These are phyloP conservation scores for Ramaria sp. DNA, from an alignment of 768 basidiomycete genomes.

Conservation along the genomic window DNA sequence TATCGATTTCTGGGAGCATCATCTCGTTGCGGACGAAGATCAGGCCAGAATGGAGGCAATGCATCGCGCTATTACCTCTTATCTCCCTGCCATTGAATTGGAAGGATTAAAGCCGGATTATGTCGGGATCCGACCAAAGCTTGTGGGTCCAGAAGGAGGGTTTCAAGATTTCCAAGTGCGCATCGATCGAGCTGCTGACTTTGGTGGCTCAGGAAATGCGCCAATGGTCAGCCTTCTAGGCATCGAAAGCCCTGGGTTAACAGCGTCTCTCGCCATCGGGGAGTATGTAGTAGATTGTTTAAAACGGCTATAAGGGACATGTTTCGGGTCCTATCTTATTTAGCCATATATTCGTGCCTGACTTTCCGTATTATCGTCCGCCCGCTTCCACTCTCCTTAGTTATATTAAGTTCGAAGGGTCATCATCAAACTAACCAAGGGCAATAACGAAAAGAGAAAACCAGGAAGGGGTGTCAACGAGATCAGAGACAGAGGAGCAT, in stretches of 20 bases:
- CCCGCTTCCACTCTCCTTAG: too few species aligned
- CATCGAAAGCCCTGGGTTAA: slow-evolving; percentile 90
- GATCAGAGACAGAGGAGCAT: too few species aligned
- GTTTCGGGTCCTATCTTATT: too few species aligned
- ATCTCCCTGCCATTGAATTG: slow-evolving; percentile 51
- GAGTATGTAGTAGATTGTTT: slow-evolving; percentile 57
- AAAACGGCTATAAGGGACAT: not conserved
- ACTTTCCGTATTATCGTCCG: too few species aligned
- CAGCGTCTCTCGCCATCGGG: slow-evolving; percentile 77
- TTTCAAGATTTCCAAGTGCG: slow-evolving; percentile 82
- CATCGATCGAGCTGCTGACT: slow-evolving; percentile 43
- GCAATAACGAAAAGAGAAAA: too few species aligned
- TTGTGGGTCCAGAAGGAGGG: slow-evolving; percentile 58
- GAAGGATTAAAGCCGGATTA: slow-evolving; percentile 72
- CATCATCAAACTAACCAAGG: too few species aligned
- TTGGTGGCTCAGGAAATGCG: slow-evolving; percentile 17
- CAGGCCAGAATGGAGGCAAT: slow-evolving; percentile 42
- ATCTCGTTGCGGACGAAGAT: slow-evolving; percentile 54
- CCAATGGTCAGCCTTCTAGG: slow-evolving; percentile 78
- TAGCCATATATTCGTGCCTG: too few species aligned
- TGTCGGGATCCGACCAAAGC: slow-evolving; percentile 78
- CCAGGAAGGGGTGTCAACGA: too few species aligned
- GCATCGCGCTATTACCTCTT: slow-evolving; percentile 57
- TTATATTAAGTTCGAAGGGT: too few species aligned
- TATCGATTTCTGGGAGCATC: slow-evolving; percentile 65